Conservation (phyloP, 2,329 filamentous ascomycete species). For the Alternaria novae-zelandiae region DNA sequence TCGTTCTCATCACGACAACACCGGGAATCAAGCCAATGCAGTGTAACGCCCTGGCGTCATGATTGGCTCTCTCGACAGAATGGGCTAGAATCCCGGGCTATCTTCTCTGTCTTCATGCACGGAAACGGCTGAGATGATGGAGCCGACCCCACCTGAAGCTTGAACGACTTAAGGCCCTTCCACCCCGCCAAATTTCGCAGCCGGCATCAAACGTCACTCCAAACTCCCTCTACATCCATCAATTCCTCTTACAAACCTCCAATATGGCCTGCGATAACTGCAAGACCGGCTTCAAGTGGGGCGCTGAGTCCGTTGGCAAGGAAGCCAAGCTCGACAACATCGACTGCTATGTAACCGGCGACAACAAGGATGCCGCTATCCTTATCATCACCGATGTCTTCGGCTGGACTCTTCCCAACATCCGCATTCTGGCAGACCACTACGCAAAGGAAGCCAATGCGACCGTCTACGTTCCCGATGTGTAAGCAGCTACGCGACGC, state of each 20-base stretch:
- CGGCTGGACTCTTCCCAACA: slow-evolving; percentile 56
- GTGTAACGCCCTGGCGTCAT: neutral
- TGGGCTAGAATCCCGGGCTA: neutral
- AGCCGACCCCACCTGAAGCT: slow-evolving; percentile 4
- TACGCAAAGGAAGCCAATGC: slow-evolving; percentile 56
- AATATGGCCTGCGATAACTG: slow-evolving; percentile 45
- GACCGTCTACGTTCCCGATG: slow-evolving; percentile 55
- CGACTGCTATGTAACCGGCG: slow-evolving; percentile 52
- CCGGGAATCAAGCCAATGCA: neutral
- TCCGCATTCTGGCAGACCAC: slow-evolving; percentile 55
- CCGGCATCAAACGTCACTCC: neutral
- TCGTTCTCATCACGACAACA: neutral
- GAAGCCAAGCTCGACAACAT: slow-evolving; percentile 48
- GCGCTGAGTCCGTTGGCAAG: slow-evolving; percentile 47
- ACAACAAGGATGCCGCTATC: slow-evolving; percentile 54
- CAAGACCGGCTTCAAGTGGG: slow-evolving; percentile 49
- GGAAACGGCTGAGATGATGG: neutral
- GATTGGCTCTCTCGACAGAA: slow-evolving; percentile 1
- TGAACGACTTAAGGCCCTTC: slow-evolving; percentile 1
- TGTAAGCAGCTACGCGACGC: slow-evolving; percentile 33
- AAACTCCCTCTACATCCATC: neutral
- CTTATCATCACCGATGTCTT: slow-evolving; percentile 56
- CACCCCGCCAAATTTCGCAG: neutral
- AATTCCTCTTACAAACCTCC: neutral
- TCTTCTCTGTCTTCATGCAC: neutral